Evolutionary conservation across 495 filamentous ascomycete species (phyloP).

Genomic region (Aspergillus olivimuriae): DNA sequence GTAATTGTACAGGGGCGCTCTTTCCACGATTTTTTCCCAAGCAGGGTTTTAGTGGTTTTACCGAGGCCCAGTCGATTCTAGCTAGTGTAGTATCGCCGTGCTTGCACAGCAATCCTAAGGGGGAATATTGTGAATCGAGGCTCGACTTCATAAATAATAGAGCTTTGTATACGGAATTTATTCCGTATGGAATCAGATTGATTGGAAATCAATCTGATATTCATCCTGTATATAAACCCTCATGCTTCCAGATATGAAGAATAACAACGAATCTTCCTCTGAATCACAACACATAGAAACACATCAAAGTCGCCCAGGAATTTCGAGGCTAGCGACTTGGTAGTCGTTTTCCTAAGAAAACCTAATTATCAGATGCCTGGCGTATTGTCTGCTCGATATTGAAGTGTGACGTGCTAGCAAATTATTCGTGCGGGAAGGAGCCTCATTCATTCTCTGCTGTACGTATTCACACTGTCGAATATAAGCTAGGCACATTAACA

Average conservation of each 20-base stretch:
- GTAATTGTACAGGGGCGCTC: conserved; percentile 10
- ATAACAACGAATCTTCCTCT: neutral
- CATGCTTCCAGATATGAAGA: neutral
- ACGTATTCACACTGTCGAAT: too few species aligned
- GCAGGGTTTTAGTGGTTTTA: conserved; percentile 13
- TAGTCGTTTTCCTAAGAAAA: too few species aligned
- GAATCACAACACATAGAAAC: conserved; percentile 1
- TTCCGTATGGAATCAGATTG: conserved; percentile 1
- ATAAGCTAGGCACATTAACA: too few species aligned
- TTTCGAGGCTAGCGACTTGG: conserved; percentile 3
- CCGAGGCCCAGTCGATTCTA: conserved; percentile 11
- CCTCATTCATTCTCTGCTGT: too few species aligned
- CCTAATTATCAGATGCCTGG: too few species aligned
- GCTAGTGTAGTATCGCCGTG: conserved; percentile 12
- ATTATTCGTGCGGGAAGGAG: too few species aligned
- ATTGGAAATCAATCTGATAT: conserved; percentile 1
- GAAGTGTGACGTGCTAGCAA: too few species aligned
- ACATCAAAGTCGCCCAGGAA: too few species aligned
- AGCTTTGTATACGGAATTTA: neutral
- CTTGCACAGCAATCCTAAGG: conserved; percentile 14
- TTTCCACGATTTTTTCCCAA: conserved; percentile 12
- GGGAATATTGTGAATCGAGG: neutral
- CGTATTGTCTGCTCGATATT: too few species aligned
- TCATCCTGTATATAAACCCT: conserved; percentile 1
- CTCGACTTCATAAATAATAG: neutral